Evolutionary conservation across 1,284 basidiomycete genomes (phyloP).

Genomic region (Ustilago trichophora): DNA sequence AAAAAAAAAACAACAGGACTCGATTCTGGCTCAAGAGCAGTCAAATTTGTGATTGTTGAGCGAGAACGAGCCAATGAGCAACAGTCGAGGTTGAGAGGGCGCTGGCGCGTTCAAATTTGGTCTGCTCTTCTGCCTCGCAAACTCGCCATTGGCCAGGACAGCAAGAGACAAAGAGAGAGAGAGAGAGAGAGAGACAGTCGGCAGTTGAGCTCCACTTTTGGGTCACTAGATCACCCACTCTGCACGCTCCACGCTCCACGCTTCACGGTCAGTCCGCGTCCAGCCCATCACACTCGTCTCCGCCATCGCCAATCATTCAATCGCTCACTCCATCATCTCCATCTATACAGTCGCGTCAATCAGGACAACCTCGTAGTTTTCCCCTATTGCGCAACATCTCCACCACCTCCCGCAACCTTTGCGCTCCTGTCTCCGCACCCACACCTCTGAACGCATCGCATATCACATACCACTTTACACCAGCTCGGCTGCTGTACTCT

Average conservation of each 20-base stretch:
- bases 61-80: conserved; percentile 1
- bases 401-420: no score
- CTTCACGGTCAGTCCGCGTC: conserved; percentile 9
- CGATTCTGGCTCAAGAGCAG: background rate
- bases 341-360: conserved; percentile 9
- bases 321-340: conserved; percentile 7
- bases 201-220: no score
- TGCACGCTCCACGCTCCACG: conserved; percentile 37
- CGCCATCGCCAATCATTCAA: conserved; percentile 8
- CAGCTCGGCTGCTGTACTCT: conserved; percentile 4
- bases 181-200: no score
- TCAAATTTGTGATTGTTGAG: conserved; percentile 1
- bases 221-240: conserved; percentile 20
- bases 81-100: no score
- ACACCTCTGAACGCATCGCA: conserved; percentile 7
- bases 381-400: conserved; percentile 12
- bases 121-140: conserved; percentile 32
- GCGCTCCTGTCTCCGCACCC: no score
- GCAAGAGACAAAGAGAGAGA: no score
- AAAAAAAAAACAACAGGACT: background rate
- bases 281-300: conserved; percentile 5
- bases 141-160: no score
- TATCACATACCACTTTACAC: background rate
- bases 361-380: conserved; percentile 1
- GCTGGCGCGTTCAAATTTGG: conserved; percentile 4